phyloP scores from a whole-genome alignment of 2,329 filamentous ascomycete genomes.

The Emmonsia crescens region DNA sequence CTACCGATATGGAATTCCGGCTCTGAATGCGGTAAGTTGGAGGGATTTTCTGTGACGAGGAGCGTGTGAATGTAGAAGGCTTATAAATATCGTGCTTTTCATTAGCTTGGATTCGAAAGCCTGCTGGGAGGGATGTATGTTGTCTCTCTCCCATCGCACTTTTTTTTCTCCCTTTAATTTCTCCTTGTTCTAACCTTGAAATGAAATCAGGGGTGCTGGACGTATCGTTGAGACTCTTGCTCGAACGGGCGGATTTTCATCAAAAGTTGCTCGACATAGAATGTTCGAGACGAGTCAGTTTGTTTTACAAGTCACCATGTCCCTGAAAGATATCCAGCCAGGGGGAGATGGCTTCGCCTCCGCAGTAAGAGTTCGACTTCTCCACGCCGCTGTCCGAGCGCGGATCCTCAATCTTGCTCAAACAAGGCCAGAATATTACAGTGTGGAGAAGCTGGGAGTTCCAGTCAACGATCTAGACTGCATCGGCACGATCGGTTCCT shows the following conservation, averaged over 20 bases:
- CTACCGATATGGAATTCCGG: conserved; percentile 56
- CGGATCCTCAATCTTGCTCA: conserved; percentile 51
- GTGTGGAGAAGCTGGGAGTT: conserved; percentile 47
- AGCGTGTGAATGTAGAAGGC: not conserved
- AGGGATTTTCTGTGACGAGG: not conserved
- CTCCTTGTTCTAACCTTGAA: not conserved
- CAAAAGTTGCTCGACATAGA: conserved; percentile 54
- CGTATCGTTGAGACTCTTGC: conserved; percentile 64
- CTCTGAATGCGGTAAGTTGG: conserved; percentile 1
- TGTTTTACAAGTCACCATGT: conserved; percentile 58
- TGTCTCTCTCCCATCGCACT: not conserved
- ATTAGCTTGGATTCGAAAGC: conserved; percentile 1
- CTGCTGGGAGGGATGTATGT: conserved; percentile 1
- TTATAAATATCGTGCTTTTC: not conserved
- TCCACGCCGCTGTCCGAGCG: conserved; percentile 57
- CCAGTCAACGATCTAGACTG: conserved; percentile 68
- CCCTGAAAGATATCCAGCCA: conserved; percentile 54
- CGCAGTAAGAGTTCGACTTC: conserved; percentile 55
- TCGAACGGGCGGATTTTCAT: conserved; percentile 62
- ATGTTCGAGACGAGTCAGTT: conserved; percentile 66
- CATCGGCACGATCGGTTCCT: conserved; percentile 60
- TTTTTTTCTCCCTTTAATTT: not conserved
- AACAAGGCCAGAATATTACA: conserved; percentile 52
- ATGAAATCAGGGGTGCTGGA: conserved; percentile 46
- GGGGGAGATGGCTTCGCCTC: conserved; percentile 56